phyloP scores from a whole-genome alignment of 2,329 filamentous ascomycete species.

The Cladorrhinum sp. region DNA sequence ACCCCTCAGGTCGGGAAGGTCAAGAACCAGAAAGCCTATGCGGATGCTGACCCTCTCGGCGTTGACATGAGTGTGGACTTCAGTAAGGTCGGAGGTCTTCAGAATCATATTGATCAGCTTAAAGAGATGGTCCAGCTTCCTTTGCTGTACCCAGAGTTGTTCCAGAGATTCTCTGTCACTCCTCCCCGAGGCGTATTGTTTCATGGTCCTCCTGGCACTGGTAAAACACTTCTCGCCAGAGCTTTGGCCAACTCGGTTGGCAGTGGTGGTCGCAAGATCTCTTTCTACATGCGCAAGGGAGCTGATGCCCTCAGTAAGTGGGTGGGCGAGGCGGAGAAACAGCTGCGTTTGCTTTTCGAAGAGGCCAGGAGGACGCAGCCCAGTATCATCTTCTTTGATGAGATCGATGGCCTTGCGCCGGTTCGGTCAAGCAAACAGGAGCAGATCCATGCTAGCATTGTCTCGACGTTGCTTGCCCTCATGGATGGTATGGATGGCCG shows the following conservation, averaged over 20 bases:
- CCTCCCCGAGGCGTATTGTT: conserved; percentile 94
- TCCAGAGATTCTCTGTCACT: conserved; percentile 85
- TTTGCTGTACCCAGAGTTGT: conserved; percentile 90
- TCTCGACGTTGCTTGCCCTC: conserved; percentile 85
- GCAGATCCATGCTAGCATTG: conserved; percentile 97
- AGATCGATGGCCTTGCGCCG: conserved; percentile 94
- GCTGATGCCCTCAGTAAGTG: conserved; percentile 97
- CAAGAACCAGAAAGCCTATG: conserved; percentile 86
- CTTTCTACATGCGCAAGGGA: conserved; percentile 99
- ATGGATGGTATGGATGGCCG: conserved; percentile 99
- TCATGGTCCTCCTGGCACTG: conserved; percentile 93
- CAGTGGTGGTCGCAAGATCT: conserved; percentile 87
- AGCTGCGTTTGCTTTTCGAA: conserved; percentile 88
- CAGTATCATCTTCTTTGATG: conserved; percentile 99
- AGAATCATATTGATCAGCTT: conserved; percentile 91
- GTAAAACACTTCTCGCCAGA: conserved; percentile 93
- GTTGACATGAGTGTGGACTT: conserved; percentile 93
- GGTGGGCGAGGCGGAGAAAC: conserved; percentile 97
- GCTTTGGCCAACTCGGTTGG: conserved; percentile 90
- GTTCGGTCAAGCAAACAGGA: conserved; percentile 98
- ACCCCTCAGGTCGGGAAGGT: conserved; percentile 86
- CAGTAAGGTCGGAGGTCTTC: conserved; percentile 86
- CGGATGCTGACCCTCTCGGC: conserved; percentile 90
- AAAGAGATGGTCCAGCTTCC: conserved; percentile 99
- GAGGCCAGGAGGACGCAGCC: conserved; percentile 94